A percentile compares a stretch with the other conserved stretches of the same genome.
Evolutionary conservation across 495 filamentous ascomycete genomes (phyloP).

Genomic region (Penicillium atrosanguineum): DNA sequence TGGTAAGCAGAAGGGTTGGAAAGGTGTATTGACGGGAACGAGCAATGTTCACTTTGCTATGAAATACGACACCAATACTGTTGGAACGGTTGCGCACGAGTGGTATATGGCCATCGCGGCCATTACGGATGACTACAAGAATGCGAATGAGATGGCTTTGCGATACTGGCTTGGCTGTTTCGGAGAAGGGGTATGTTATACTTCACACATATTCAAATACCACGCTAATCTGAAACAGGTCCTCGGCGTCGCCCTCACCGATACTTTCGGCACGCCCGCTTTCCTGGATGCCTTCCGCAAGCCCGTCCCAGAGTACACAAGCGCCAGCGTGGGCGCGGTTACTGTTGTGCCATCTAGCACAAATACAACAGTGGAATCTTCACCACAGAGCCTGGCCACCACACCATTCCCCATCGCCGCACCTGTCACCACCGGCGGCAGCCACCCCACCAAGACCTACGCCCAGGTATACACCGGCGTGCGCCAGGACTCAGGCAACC

Average conservation of each 20-base stretch:
- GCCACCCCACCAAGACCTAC: conserved; percentile 53
- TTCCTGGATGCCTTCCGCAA: conserved; percentile 84
- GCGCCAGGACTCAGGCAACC: conserved; percentile 94
- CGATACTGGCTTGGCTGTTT: conserved; percentile 89
- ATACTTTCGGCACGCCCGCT: conserved; percentile 91
- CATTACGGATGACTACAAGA: conserved; percentile 78
- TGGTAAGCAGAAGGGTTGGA: conserved; percentile 55
- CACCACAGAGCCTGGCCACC: conserved; percentile 26
- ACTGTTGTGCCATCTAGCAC: conserved; percentile 26
- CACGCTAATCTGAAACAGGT: conserved; percentile 43
- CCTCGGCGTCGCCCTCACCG: conserved; percentile 90
- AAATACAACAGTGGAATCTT: conserved; percentile 4
- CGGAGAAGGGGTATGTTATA: conserved; percentile 65
- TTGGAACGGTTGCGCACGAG: conserved; percentile 96
- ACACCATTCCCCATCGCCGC: conserved; percentile 21
- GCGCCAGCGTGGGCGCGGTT: conserved; percentile 30
- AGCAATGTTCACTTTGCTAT: conserved; percentile 98
- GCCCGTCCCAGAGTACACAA: conserved; percentile 40
- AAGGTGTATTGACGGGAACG: conserved; percentile 77
- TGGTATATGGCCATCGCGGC: conserved; percentile 99
- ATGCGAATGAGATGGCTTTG: conserved; percentile 79
- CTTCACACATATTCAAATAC: neutral
- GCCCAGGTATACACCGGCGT: conserved; percentile 85
- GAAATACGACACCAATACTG: conserved; percentile 75
- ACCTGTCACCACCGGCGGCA: conserved; percentile 14